phyloP scores from a whole-genome alignment of 176 grass and related monocot species.

The Eleusine coracana region DNA sequence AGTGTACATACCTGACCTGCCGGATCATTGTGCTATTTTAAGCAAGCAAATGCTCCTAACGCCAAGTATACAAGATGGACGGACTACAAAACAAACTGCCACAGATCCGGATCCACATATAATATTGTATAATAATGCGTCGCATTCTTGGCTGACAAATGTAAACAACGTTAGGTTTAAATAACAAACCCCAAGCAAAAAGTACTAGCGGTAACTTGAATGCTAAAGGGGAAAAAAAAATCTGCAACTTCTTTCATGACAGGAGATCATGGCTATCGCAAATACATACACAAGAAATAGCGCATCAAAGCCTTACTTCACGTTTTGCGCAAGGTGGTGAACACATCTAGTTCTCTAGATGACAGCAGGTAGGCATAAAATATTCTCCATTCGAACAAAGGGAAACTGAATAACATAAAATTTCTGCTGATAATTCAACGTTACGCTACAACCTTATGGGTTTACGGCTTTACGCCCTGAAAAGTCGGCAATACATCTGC shows the following conservation, averaged over 20 bases:
- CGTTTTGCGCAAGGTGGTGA: background rate
- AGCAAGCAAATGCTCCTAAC: background rate
- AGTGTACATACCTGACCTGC: background rate
- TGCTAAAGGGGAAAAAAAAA: too few relatives aligned
- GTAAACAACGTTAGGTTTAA: background rate
- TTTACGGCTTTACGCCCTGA: background rate
- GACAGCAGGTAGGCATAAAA: background rate
- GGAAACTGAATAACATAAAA: background rate
- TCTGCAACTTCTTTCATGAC: background rate
- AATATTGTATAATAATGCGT: background rate
- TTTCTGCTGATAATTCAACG: slow-evolving; percentile 6
- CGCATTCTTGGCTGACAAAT: background rate
- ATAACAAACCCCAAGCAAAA: background rate
- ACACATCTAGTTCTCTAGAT: background rate
- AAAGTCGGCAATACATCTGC: slow-evolving; percentile 5
- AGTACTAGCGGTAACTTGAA: background rate
- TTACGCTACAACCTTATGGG: background rate
- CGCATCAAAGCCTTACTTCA: background rate
- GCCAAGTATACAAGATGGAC: background rate
- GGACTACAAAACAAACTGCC: background rate
- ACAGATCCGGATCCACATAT: background rate
- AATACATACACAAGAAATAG: background rate
- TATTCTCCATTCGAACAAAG: background rate
- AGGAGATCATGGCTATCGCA: too few relatives aligned
- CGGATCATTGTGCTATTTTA: background rate